These are phyloP conservation scores for Cicer pinnatifidum DNA, from an alignment of 306 rosid species.

Conservation along the genomic window DNA sequence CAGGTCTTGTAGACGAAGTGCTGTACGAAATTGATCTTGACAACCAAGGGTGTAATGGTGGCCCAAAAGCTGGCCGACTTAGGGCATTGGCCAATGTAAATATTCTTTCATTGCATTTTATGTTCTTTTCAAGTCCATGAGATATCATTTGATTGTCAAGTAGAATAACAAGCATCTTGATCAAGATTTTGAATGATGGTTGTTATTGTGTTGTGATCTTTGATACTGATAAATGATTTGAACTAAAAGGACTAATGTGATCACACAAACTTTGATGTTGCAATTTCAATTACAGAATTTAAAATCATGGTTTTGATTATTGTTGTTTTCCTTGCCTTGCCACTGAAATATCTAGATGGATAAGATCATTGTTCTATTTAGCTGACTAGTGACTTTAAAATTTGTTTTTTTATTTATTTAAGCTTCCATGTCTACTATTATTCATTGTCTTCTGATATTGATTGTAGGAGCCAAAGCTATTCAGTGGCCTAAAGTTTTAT, in stretches of 20 bases:
- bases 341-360: slow-evolving; percentile 31
- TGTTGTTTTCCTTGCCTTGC: slow-evolving; percentile 24
- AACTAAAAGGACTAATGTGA: not conserved
- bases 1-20: slow-evolving; percentile 65
- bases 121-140: slow-evolving; percentile 32
- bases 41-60: slow-evolving; percentile 78
- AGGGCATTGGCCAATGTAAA: slow-evolving; percentile 64
- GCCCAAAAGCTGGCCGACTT: slow-evolving; percentile 87
- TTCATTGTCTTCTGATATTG: slow-evolving; percentile 31
- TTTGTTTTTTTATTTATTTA: slow-evolving; percentile 2
- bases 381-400: not conserved
- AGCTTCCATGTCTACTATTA: not conserved
- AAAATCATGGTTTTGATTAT: not conserved
- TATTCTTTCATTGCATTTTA: slow-evolving; percentile 27
- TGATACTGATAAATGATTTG: not conserved
- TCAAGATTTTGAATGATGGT: not conserved
- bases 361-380: slow-evolving; percentile 24
- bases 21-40: slow-evolving; percentile 79
- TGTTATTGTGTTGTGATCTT: not conserved
- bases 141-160: slow-evolving; percentile 17
- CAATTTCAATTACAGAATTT: slow-evolving; percentile 4
- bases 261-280: not conserved
- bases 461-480: slow-evolving; percentile 72
- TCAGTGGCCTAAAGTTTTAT: slow-evolving; percentile 65
- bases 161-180: slow-evolving; percentile 31